A percentile compares a stretch with the other conserved stretches of the same genome.
phyloP scores from a whole-genome alignment of 805 yeast species.

The Zygoascus bituminiphila region DNA sequence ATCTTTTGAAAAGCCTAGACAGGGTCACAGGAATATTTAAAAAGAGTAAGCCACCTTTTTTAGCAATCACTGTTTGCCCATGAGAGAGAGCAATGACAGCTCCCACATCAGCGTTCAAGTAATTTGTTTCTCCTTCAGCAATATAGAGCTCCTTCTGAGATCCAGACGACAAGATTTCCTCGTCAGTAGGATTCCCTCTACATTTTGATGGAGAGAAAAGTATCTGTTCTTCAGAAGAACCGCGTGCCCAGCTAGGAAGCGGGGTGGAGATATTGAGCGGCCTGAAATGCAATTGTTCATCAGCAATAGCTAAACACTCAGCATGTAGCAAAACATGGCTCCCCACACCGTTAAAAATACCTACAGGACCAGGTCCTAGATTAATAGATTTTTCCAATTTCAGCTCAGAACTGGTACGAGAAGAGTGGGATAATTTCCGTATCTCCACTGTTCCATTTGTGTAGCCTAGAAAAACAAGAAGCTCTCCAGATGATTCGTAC shows the following conservation, averaged over 20 bases:
- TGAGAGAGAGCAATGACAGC: neutral
- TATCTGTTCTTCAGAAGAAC: too few relatives aligned
- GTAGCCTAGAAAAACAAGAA: neutral
- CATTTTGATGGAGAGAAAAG: too few relatives aligned
- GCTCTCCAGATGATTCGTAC: too few relatives aligned
- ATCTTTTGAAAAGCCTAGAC: neutral
- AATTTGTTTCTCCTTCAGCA: too few relatives aligned
- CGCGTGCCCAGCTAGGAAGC: too few relatives aligned
- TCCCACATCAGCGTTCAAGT: neutral
- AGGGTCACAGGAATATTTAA: neutral
- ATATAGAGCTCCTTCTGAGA: too few relatives aligned
- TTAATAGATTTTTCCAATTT: neutral
- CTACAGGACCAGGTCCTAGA: neutral
- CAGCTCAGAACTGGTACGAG: too few relatives aligned
- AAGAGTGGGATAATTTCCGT: neutral
- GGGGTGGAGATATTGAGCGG: too few relatives aligned
- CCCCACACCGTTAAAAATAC: neutral
- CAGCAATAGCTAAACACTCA: neutral
- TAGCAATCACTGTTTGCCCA: neutral
- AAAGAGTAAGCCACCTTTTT: neutral
- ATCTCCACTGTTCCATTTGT: neutral
- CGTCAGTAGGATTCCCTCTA: too few relatives aligned
- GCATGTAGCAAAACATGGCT: neutral
- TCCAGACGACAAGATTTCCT: too few relatives aligned
- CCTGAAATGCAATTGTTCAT: neutral